Base-by-base conservation (phyloP, 1,284 basidiomycete species). In the Trametes versicolor region DNA sequence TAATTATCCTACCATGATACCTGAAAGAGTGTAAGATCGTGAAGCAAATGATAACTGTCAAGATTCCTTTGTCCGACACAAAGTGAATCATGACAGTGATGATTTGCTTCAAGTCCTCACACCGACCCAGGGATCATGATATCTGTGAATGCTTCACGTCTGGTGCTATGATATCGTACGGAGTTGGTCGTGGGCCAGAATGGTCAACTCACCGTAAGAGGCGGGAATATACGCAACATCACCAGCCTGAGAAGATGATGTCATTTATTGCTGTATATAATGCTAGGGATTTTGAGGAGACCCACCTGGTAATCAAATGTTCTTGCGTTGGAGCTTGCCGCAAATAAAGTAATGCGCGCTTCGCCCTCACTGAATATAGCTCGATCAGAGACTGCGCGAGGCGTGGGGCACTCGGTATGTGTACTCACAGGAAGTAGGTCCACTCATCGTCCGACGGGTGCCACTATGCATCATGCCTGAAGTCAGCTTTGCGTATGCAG, bases 371-470 rank as follows among this genome's bases (percentile, higher is more conserved):
- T 90, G 64, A 32, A 36, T 48, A 39, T 23, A 47, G 37, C 62
- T 17, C 6, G 15, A 17, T 43, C 51, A 47, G 36, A 3, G 13
- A 17, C 12, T 27, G 15, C 43, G n/a, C 52, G 10, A 41, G 34
- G 4, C 48, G 23, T 12, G 25, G 17, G 27, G 1, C n/a, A n/a
- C n/a, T n/a, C n/a, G n/a, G n/a, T n/a, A n/a, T 34, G 21, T 15
- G n/a, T 48, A 66, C 72, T 61, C 47, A 74, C 74, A 76, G 53
- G 67, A 73, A 71, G 67, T 70, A 76, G 32, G 63, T 66, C 74
- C 88, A 90, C 76, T 90, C 88, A 66, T 85, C 84, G 72, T 89
- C 81, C 29, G 86, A 88, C 2, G 89, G 89, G 72, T 92, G 91
- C 90, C 90, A 92, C 86, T 91, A 32, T 36, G 19, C 19, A 12